Conservation (phyloP, 2,329 filamentous ascomycete genomes). For the Colletotrichum sansevieriae region DNA sequence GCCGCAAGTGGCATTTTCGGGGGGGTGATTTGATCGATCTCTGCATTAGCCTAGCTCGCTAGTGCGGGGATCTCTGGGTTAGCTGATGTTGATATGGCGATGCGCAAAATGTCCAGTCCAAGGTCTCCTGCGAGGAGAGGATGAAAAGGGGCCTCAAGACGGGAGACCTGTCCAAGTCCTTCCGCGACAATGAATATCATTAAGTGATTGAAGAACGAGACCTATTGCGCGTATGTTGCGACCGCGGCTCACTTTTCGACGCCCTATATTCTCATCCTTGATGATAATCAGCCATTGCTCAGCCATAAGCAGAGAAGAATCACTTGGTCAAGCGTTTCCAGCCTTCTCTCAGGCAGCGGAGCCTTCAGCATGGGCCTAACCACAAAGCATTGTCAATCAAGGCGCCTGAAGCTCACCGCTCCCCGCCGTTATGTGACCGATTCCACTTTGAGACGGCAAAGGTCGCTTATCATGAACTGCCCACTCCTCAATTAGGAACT, state of each 20-base stretch:
- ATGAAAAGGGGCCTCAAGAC: neutral
- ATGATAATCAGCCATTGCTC: no score
- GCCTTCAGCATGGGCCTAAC: slow-evolving; percentile 2
- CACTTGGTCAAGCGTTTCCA: slow-evolving; percentile 6
- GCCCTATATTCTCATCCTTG: no score
- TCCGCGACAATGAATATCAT: neutral
- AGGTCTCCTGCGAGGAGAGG: neutral
- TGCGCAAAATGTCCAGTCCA: slow-evolving; percentile 16
- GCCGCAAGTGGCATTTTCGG: slow-evolving; percentile 35
- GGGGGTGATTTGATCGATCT: slow-evolving; percentile 30
- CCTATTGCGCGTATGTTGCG: neutral
- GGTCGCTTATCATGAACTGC: neutral
- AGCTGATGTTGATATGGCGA: neutral
- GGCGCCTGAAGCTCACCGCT: slow-evolving; percentile 14
- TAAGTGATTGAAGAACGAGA: neutral
- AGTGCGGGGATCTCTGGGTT: slow-evolving; percentile 18
- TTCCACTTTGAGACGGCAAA: neutral
- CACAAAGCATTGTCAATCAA: slow-evolving; percentile 11
- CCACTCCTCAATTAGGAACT: neutral
- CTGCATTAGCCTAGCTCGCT: slow-evolving; percentile 35
- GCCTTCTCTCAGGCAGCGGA: neutral
- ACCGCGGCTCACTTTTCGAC: no score
- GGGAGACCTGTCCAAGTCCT: neutral
- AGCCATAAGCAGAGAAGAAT: slow-evolving; percentile 1
- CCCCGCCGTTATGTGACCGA: neutral